Evolutionary conservation across 2,329 filamentous ascomycete species (phyloP).

Genomic region (Trichoderma afroharzianum): DNA sequence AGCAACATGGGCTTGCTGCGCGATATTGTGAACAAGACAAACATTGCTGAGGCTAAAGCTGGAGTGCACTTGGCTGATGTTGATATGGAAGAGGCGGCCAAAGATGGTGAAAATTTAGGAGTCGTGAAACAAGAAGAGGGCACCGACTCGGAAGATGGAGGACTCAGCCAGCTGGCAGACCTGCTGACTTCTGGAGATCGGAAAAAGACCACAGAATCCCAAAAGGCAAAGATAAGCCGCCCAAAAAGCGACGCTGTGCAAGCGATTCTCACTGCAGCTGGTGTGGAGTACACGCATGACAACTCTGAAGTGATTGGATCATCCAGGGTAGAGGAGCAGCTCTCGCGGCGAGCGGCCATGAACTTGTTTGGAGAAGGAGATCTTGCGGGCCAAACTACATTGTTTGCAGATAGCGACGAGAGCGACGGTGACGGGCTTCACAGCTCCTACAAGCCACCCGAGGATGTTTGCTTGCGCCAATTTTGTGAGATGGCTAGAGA

Average conservation of each 20-base stretch:
- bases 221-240: conserved; percentile 37
- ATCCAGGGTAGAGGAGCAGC: conserved; percentile 82
- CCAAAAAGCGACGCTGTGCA: conserved; percentile 70
- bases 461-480: conserved; percentile 71
- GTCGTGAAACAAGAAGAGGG: conserved; percentile 44
- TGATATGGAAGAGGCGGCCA: conserved; percentile 60
- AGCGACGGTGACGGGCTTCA: conserved; percentile 31
- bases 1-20: conserved; percentile 74
- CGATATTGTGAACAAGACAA: conserved; percentile 98
- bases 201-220: conserved; percentile 32
- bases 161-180: conserved; percentile 68
- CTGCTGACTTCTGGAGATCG: conserved; percentile 47
- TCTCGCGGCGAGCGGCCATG: conserved; percentile 73
- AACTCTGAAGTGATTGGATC: conserved; percentile 93
- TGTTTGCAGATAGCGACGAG: conserved; percentile 53
- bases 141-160: conserved; percentile 57
- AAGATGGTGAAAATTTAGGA: conserved; percentile 47
- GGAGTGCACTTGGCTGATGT: conserved; percentile 78
- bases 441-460: conserved; percentile 65
- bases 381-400: conserved; percentile 48
- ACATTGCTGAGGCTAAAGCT: conserved; percentile 86
- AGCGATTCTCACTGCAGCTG: conserved; percentile 81
- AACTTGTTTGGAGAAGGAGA: conserved; percentile 44
- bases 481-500: conserved; percentile 86
- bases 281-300: conserved; percentile 93